Percentiles rank a stretch among this genome's conserved stretches.
phyloP scores from a whole-genome alignment of 768 basidiomycete genomes.

The Podaxis rugospora region DNA sequence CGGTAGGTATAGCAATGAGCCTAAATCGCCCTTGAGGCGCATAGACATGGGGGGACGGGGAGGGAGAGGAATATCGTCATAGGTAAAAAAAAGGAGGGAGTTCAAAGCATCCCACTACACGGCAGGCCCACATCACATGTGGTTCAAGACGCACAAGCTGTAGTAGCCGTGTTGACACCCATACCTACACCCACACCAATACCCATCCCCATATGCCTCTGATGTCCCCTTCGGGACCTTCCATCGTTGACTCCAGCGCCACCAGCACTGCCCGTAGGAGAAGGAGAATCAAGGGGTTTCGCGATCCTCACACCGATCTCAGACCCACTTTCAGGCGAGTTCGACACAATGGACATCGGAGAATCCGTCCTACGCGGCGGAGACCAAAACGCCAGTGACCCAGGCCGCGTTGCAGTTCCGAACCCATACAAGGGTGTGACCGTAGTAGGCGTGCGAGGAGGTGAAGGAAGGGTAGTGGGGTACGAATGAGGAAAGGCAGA shows the following conservation, averaged over 20 bases:
- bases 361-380: slow-evolving; percentile 1
- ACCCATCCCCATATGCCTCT: neutral
- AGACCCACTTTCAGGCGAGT: slow-evolving; percentile 1
- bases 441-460: neutral
- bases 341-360: slow-evolving; percentile 1
- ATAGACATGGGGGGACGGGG: neutral
- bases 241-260: neutral
- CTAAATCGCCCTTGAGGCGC: neutral
- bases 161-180: neutral
- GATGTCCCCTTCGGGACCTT: neutral
- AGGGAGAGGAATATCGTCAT: neutral
- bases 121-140: neutral
- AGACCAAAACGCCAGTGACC: slow-evolving; percentile 5
- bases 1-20: too few species aligned
- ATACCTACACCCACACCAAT: neutral
- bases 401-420: slow-evolving; percentile 6
- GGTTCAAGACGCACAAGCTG: slow-evolving; percentile 8
- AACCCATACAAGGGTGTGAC: neutral
- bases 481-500: neutral
- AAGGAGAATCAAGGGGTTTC: neutral
- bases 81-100: neutral
- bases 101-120: neutral
- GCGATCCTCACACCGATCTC: neutral
- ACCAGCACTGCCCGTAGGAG: neutral
- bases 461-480: neutral